Base-by-base conservation (phyloP, 148 eudicot genomes). In the Vaccinium myrtillus region DNA sequence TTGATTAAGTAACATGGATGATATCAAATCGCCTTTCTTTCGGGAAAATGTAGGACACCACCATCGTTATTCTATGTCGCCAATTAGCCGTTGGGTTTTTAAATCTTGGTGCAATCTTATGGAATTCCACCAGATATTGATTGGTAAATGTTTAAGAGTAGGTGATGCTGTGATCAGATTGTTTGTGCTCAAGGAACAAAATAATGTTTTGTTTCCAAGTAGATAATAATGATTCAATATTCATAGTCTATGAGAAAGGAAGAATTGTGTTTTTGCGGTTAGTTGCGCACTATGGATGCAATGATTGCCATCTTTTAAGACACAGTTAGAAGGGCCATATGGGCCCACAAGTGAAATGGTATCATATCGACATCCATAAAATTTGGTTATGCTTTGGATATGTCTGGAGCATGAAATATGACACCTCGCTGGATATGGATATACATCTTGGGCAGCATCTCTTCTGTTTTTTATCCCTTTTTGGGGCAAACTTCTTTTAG, bases 111-210 rank as follows among this genome's bases (percentile, higher is more conserved):
- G 51, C 4, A 43, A 12, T 46, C 75, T 46, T 13, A 32, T n/a
- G 73, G 83, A 63, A 65, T 46, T 81, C 53, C 83, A 81, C 56
- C 48, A 63, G 75, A 13, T 65, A 13, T 53, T 78, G 58, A 5
- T 48, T 30, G 12, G 65, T 43, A 55, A 32, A 18, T 0, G 69
- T 32, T 15, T 6, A 25, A 51, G 27, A 53, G 12, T 6, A 1
- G 6, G 48, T 56, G 54, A 32, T 39, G 36, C 73, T 67, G 36
- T 67, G 36, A 67, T 67, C 39, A 67, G 16, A 67, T 25, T 67
- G 32, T 2, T 27, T 67, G 71, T 65, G 73, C 27, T 25, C 36
- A 67, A 67, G 39, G 73, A 67, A 25, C 73, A 12, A 30, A 67
- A 25, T 27, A 23, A 23, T 27, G 15, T 67, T 67, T 67, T 27